These are phyloP conservation scores for Akanthomyces lecanii DNA, from an alignment of 2,329 filamentous ascomycete species.

Conservation along the genomic window DNA sequence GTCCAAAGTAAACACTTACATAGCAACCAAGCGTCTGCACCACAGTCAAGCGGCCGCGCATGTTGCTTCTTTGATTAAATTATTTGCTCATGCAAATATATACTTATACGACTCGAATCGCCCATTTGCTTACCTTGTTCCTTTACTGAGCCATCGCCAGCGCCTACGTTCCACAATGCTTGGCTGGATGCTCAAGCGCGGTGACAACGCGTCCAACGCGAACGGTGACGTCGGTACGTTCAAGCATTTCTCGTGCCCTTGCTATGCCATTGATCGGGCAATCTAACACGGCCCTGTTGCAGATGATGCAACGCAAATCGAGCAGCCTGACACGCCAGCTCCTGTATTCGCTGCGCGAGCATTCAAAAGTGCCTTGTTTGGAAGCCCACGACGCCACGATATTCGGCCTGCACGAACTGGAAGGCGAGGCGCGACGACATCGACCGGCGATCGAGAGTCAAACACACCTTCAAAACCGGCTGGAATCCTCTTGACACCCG, in stretches of 20 bases:
- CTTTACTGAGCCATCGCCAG: not conserved
- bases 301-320: constrained; percentile 44
- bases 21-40: constrained; percentile 2
- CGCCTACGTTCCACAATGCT: constrained; percentile 40
- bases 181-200: constrained; percentile 54
- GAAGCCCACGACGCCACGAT: constrained; percentile 45
- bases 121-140: not conserved
- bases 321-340: constrained; percentile 61
- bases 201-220: constrained; percentile 35
- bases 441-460: constrained; percentile 26
- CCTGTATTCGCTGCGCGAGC: constrained; percentile 64
- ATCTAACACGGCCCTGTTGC: not conserved
- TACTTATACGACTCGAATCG: not conserved
- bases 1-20: constrained; percentile 13
- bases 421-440: constrained; percentile 24
- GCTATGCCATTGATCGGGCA: too few relatives aligned
- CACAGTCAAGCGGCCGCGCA: not conserved
- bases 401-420: constrained; percentile 26
- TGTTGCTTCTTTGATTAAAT: not conserved
- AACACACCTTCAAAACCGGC: constrained; percentile 48
- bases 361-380: constrained; percentile 60
- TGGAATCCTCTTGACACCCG: constrained; percentile 61
- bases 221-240: constrained; percentile 29
- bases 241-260: not conserved
- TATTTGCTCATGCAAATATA: not conserved